Evolutionary conservation across 2,329 filamentous ascomycete species (phyloP).

Genomic region (Pseudogymnoascus sp.): DNA sequence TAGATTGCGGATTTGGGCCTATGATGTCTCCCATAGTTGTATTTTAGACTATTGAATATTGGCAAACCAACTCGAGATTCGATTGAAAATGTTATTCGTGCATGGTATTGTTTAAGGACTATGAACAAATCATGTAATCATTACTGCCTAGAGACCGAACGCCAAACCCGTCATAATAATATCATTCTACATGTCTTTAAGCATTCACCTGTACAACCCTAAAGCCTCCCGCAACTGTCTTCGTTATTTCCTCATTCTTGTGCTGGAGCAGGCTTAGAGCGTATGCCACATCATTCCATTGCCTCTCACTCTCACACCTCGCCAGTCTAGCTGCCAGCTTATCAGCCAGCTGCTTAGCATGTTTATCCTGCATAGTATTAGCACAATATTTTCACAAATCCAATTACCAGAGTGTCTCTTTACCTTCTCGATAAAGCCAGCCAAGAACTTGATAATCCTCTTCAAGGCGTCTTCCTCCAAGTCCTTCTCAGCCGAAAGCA

Average conservation of each 20-base stretch:
- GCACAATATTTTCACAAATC: background rate
- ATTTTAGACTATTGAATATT: background rate
- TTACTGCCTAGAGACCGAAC: background rate
- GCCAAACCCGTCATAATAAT: background rate
- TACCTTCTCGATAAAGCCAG: slow-evolving; percentile 97
- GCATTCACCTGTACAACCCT: slow-evolving; percentile 57
- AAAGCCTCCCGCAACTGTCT: slow-evolving; percentile 67
- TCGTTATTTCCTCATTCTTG: slow-evolving; percentile 83
- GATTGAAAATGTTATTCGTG: background rate
- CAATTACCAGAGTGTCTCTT: background rate
- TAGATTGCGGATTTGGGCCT: background rate
- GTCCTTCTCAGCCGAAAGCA: slow-evolving; percentile 72
- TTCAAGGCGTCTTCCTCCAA: slow-evolving; percentile 80
- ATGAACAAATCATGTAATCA: background rate
- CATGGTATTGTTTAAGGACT: background rate
- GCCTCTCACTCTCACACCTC: slow-evolving; percentile 82
- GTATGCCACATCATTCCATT: slow-evolving; percentile 97
- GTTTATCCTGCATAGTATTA: slow-evolving; percentile 65
- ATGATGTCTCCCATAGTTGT: background rate
- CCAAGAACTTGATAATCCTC: slow-evolving; percentile 82
- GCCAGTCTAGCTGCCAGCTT: slow-evolving; percentile 82
- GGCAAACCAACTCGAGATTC: background rate
- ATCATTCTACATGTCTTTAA: slow-evolving; percentile 26
- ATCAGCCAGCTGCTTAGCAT: slow-evolving; percentile 85
- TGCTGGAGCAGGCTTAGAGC: slow-evolving; percentile 83